These are phyloP conservation scores for Dryadomyces quercivorus DNA, from an alignment of 2,329 filamentous ascomycete species.

Conservation along the genomic window DNA sequence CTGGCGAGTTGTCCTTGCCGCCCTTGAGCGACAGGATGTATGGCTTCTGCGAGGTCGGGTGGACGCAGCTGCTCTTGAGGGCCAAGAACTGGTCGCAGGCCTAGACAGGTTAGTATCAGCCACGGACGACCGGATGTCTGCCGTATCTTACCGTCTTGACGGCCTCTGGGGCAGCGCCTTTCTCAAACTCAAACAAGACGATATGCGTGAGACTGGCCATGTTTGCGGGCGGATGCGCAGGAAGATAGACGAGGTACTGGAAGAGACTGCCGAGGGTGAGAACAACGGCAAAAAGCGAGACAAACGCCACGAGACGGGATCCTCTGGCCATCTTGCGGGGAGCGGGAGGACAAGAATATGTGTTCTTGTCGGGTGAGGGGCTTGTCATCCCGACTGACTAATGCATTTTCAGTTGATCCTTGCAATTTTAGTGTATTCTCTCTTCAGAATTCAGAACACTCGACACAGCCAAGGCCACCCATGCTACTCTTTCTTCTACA, in stretches of 20 bases:
- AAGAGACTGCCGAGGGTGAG: background rate
- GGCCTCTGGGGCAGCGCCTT: background rate
- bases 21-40: constrained; percentile 49
- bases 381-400: too few relatives aligned
- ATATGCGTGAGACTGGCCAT: background rate
- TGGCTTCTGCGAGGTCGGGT: constrained; percentile 42
- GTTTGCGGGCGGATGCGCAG: too few relatives aligned
- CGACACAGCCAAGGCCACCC: too few relatives aligned
- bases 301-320: too few relatives aligned
- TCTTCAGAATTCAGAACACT: too few relatives aligned
- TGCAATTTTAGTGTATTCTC: too few relatives aligned
- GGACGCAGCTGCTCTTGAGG: constrained; percentile 47
- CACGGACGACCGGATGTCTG: background rate
- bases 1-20: constrained; percentile 49
- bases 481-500: too few relatives aligned
- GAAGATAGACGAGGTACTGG: too few relatives aligned
- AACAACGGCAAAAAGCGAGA: background rate
- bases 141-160: background rate
- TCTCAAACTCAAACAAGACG: background rate
- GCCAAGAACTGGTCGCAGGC: constrained; percentile 25
- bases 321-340: too few relatives aligned
- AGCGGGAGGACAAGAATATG: too few relatives aligned
- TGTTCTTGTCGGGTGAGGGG: too few relatives aligned
- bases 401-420: too few relatives aligned
- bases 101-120: constrained; percentile 11